Evolutionary conservation across 176 grass and related monocot genomes (phyloP).

Genomic region (Dactylis glomerata): DNA sequence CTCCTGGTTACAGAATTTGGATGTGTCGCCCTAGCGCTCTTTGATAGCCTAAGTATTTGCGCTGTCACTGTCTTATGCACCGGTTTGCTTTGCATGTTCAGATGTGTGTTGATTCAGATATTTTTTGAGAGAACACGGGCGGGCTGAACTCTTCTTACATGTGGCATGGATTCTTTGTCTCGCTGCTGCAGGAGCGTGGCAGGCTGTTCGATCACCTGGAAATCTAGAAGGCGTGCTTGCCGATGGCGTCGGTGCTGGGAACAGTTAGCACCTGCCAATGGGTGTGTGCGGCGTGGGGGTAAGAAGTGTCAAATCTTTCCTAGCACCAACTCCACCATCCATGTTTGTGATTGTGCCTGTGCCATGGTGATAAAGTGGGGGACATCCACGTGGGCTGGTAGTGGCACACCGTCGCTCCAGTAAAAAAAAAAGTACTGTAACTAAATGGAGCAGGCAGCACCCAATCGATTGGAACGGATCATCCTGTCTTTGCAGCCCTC

Average conservation of each 20-base stretch:
- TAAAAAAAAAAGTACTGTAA: not conserved
- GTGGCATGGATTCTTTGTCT: not conserved
- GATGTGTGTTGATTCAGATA: not conserved
- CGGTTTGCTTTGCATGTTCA: not conserved
- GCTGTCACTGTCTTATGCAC: not conserved
- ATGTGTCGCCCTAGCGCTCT: not conserved
- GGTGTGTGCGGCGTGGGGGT: not conserved
- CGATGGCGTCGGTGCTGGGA: not conserved
- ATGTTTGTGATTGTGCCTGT: not conserved
- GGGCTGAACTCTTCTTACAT: not conserved
- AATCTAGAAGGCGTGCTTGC: not conserved
- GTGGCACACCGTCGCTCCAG: not conserved
- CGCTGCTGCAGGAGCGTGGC: not conserved
- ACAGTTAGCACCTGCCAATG: constrained; percentile 12
- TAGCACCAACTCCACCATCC: not conserved
- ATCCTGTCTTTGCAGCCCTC: constrained; percentile 19
- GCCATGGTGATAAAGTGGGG: not conserved
- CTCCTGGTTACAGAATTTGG: not conserved
- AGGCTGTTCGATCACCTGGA: not conserved
- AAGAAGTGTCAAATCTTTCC: constrained; percentile 17
- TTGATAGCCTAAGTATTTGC: not conserved
- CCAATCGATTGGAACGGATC: constrained; percentile 2
- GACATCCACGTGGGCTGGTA: constrained; percentile 11
- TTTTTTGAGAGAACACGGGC: not conserved
- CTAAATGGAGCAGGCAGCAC: not conserved